These are phyloP conservation scores for Cucurbita pepo DNA, from an alignment of 306 rosid genomes.

Conservation along the genomic window DNA sequence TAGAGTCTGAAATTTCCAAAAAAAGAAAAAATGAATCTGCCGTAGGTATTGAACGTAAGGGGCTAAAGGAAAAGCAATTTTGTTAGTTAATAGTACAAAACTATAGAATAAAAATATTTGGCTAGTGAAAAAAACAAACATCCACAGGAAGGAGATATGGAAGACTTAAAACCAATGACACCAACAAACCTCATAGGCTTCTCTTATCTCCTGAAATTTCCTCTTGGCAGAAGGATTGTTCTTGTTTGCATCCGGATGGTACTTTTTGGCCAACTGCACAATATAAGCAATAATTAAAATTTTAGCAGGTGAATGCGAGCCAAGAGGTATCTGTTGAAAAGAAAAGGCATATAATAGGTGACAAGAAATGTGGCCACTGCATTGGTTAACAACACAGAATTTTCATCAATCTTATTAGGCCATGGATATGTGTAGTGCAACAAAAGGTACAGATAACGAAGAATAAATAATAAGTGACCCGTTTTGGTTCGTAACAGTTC, in stretches of 20 bases:
- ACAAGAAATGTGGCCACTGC: background rate
- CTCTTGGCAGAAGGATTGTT: constrained; percentile 67
- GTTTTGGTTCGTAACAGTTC: background rate
- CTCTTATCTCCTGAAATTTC: constrained; percentile 89
- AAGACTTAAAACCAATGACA: background rate
- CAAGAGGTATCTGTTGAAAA: background rate
- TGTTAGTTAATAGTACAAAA: too few relatives aligned
- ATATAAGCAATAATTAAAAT: background rate
- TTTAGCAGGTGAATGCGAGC: background rate
- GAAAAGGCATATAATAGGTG: background rate
- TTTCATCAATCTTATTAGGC: background rate
- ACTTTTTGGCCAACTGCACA: constrained; percentile 80
- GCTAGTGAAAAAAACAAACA: too few relatives aligned
- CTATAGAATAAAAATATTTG: too few relatives aligned
- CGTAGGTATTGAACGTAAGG: background rate
- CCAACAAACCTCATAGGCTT: constrained; percentile 72
- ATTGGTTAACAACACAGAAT: background rate
- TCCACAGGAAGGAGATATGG: background rate
- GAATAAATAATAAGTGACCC: background rate
- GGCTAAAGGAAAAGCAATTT: too few relatives aligned
- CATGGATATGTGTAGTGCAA: background rate
- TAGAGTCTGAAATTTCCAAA: constrained; percentile 44
- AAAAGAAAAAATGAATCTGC: background rate
- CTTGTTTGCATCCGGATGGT: constrained; percentile 90
- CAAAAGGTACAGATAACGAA: background rate